phyloP scores from a whole-genome alignment of 441 rosid genomes.

The Eutrema salsugineum region DNA sequence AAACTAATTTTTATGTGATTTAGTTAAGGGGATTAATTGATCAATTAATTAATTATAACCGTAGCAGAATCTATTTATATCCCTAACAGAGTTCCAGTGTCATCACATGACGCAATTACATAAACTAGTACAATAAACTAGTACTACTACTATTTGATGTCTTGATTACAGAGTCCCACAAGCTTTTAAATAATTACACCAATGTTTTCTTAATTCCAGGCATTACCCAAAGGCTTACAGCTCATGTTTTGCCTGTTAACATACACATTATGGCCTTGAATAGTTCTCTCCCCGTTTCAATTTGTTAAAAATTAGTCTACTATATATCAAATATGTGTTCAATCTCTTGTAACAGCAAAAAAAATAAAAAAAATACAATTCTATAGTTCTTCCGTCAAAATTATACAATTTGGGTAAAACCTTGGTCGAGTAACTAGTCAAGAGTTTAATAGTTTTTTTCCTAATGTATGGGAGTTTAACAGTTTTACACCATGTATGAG shows the following conservation, averaged over 20 bases:
- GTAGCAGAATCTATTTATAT: constrained; percentile 20
- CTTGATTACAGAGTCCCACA: constrained; percentile 15
- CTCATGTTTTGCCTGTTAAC: constrained; percentile 1
- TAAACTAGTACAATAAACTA: neutral
- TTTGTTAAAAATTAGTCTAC: neutral
- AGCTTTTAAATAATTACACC: neutral
- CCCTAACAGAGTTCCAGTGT: constrained; percentile 21
- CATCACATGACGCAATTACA: constrained; percentile 29
- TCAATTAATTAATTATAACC: neutral
- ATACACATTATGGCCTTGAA: neutral
- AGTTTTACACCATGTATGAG: neutral
- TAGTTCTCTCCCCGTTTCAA: neutral
- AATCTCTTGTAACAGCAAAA: neutral
- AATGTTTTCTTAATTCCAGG: neutral
- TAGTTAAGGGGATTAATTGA: neutral
- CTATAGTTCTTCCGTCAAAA: neutral
- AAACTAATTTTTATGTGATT: neutral
- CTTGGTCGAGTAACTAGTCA: neutral
- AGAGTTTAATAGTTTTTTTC: neutral
- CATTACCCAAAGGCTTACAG: neutral
- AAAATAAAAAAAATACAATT: too few species aligned
- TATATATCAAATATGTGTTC: neutral
- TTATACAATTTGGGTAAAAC: neutral
- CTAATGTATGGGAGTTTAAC: too few species aligned
- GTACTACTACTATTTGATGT: neutral